A percentile compares a stretch with the other conserved stretches of the same genome.
phyloP scores from a whole-genome alignment of 305 asterid genomes.

The Caryopteris hybrid region DNA sequence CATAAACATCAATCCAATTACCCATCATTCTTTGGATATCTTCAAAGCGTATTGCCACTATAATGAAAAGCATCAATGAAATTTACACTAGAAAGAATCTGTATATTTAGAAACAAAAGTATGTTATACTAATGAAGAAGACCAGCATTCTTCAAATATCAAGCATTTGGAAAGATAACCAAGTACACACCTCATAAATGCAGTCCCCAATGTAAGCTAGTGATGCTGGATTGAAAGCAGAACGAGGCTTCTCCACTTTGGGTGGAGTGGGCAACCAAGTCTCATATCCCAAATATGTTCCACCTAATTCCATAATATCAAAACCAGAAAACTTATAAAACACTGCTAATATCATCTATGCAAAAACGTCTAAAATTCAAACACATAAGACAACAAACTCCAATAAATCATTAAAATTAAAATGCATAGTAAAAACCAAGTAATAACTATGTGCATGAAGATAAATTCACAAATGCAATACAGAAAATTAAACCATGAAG shows the following conservation, averaged over 20 bases:
- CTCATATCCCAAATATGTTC: slow-evolving; percentile 68
- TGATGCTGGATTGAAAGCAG: slow-evolving; percentile 79
- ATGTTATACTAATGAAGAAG: neutral
- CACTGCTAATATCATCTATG: neutral
- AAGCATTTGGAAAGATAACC: neutral
- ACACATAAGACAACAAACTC: neutral
- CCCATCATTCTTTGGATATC: neutral
- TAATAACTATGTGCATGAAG: neutral
- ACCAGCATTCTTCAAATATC: neutral
- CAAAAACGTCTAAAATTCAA: neutral
- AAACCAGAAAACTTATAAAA: slow-evolving; percentile 4
- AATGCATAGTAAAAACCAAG: neutral
- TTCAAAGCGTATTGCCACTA: neutral
- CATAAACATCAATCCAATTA: neutral
- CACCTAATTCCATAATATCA: slow-evolving; percentile 33
- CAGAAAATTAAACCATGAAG: neutral
- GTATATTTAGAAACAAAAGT: neutral
- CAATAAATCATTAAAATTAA: neutral
- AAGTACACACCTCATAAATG: slow-evolving; percentile 62
- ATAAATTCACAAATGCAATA: neutral
- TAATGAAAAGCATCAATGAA: neutral
- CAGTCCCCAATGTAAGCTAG: slow-evolving; percentile 92
- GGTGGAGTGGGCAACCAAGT: slow-evolving; percentile 83
- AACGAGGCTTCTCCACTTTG: slow-evolving; percentile 81
- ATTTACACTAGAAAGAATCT: neutral